Percentiles rank a stretch among this genome's conserved stretches.
These are phyloP conservation scores for Jackrogersella multiformis DNA, from an alignment of 495 filamentous ascomycete species.

Conservation along the genomic window DNA sequence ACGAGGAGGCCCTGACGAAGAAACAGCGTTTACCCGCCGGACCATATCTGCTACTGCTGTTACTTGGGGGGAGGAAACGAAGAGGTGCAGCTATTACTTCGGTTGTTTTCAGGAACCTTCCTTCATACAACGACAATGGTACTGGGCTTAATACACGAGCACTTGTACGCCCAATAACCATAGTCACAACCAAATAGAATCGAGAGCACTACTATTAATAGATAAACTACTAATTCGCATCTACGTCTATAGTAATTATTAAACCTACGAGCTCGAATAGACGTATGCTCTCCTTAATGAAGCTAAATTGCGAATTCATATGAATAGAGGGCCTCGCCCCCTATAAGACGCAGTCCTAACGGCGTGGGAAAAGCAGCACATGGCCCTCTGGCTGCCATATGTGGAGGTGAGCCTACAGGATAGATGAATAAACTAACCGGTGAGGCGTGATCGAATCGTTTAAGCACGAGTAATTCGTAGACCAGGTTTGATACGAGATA, in stretches of 20 bases:
- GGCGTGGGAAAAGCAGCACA: conserved; percentile 29
- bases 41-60: conserved; percentile 24
- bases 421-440: conserved; percentile 29
- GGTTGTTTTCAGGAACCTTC: conserved; percentile 29
- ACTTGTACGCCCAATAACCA: conserved; percentile 12
- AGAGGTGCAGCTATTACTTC: conserved; percentile 24
- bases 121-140: conserved; percentile 42
- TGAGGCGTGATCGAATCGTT: conserved; percentile 35
- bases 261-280: conserved; percentile 29
- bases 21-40: conserved; percentile 33
- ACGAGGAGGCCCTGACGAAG: conserved; percentile 17
- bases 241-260: conserved; percentile 18
- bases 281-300: conserved; percentile 37
- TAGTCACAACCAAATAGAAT: conserved; percentile 19
- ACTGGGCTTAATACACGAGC: conserved; percentile 11
- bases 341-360: conserved; percentile 18
- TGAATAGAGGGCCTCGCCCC: conserved; percentile 40
- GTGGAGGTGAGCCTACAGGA: conserved; percentile 12
- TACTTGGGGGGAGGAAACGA: conserved; percentile 17
- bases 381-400: conserved; percentile 29
- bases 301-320: conserved; percentile 43
- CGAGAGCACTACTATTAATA: conserved; percentile 11
- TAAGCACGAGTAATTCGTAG: conserved; percentile 20
- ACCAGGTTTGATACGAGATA: conserved; percentile 8
- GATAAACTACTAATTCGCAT: conserved; percentile 19